Conservation (phyloP, 352 stramenopile species). For the Ophiocytium majus region DNA sequence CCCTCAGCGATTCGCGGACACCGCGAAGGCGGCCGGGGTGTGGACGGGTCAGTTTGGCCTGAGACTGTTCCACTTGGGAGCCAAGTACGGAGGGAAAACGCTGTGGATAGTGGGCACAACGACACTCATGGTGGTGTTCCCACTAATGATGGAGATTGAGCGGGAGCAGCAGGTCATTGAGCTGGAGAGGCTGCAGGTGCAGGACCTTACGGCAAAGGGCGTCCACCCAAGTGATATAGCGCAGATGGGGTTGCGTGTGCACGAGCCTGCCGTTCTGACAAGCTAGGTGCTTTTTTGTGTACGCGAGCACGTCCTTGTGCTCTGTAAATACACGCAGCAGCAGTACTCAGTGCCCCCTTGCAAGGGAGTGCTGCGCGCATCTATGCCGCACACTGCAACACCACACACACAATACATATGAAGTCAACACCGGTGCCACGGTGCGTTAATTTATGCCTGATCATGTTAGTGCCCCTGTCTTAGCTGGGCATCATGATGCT, state of each 20-base stretch:
- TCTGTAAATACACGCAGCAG: too few species aligned
- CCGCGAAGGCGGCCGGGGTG: background rate
- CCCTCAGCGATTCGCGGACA: background rate
- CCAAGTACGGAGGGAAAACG: constrained; percentile 11
- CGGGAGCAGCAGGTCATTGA: constrained; percentile 20
- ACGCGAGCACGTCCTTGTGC: too few species aligned
- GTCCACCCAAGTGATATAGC: background rate
- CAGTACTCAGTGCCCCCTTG: too few species aligned
- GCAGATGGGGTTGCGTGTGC: constrained; percentile 7
- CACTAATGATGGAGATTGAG: constrained; percentile 25
- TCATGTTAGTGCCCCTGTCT: too few species aligned
- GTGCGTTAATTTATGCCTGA: too few species aligned
- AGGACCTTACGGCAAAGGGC: constrained; percentile 8
- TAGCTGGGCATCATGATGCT: too few species aligned
- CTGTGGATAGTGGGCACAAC: constrained; percentile 22
- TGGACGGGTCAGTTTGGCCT: background rate
- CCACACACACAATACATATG: too few species aligned
- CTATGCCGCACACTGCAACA: too few species aligned
- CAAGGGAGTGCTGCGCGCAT: too few species aligned
- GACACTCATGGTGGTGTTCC: constrained; percentile 21
- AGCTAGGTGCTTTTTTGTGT: background rate
- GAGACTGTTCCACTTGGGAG: constrained; percentile 10
- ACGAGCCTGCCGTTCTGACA: constrained; percentile 18
- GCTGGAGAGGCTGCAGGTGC: background rate
- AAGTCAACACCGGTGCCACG: too few species aligned